Evolutionary conservation across 2,329 filamentous ascomycete species (phyloP).

Genomic region (Periconia digitata): DNA sequence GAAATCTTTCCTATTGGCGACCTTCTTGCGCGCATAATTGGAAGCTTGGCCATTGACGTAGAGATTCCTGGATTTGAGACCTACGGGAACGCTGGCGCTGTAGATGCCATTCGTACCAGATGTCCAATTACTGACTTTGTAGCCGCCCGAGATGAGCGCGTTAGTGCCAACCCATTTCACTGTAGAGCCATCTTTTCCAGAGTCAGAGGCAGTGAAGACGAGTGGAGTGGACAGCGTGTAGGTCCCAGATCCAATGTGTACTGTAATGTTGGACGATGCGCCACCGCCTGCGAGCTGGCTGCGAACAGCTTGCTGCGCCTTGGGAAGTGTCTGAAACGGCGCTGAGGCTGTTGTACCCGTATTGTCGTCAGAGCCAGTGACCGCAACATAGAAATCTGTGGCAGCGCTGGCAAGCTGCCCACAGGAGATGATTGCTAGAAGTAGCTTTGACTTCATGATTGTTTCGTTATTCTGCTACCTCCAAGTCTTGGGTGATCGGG

Average conservation of each 20-base stretch:
- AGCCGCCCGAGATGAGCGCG: constrained; percentile 12
- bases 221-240: constrained; percentile 12
- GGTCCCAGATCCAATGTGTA: constrained; percentile 10
- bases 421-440: constrained; percentile 1
- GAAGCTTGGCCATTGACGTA: constrained; percentile 18
- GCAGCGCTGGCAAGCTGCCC: neutral
- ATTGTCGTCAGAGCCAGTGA: constrained; percentile 4
- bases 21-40: constrained; percentile 17
- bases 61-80: constrained; percentile 14
- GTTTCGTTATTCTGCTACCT: neutral
- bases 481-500: neutral
- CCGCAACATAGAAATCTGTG: constrained; percentile 4
- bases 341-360: constrained; percentile 1
- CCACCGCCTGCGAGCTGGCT: constrained; percentile 3
- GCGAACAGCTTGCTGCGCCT: constrained; percentile 13
- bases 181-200: constrained; percentile 12
- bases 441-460: constrained; percentile 2
- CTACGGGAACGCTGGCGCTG: constrained; percentile 10
- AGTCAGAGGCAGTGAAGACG: constrained; percentile 12
- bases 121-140: constrained; percentile 12
- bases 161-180: constrained; percentile 13
- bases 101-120: constrained; percentile 13
- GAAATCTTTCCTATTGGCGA: constrained; percentile 14
- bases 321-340: constrained; percentile 9
- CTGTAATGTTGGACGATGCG: constrained; percentile 9